phyloP scores from a whole-genome alignment of 192 early-diverging fungal genomes.

The Paraglomus occultum region DNA sequence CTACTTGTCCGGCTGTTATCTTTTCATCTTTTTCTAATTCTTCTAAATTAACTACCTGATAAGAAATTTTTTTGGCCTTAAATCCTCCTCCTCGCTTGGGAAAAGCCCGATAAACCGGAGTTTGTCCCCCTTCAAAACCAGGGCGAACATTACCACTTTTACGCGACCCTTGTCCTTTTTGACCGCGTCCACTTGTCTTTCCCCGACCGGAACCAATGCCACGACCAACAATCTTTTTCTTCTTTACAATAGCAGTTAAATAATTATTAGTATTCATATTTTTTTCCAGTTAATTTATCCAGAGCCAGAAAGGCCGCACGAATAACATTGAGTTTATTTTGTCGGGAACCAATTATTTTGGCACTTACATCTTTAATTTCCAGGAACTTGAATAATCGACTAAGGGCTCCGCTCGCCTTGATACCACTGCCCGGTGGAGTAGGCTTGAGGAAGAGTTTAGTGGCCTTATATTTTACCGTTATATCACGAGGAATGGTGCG shows the following conservation, averaged over 20 bases:
- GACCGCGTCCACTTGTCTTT: background rate
- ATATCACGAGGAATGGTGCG: conserved; percentile 17
- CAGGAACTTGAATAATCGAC: conserved; percentile 4
- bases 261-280: conserved; percentile 22
- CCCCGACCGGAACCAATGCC: conserved; percentile 15
- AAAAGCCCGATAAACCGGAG: background rate
- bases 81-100: conserved; percentile 15
- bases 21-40: conserved; percentile 8
- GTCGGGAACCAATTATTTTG: conserved; percentile 19
- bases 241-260: background rate
- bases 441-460: background rate
- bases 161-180: conserved; percentile 1
- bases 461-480: conserved; percentile 7
- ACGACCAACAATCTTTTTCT: conserved; percentile 10
- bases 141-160: conserved; percentile 19
- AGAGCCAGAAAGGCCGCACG: conserved; percentile 16
- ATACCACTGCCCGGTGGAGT: background rate
- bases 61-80: background rate
- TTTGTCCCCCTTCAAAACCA: conserved; percentile 20
- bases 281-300: conserved; percentile 27
- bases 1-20: background rate
- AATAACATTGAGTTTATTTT: conserved; percentile 18
- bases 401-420: background rate
- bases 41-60: conserved; percentile 13
- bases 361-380: conserved; percentile 24